These are phyloP conservation scores for Zygoascus flipseniorum DNA, from an alignment of 805 yeast genomes.

Conservation along the genomic window DNA sequence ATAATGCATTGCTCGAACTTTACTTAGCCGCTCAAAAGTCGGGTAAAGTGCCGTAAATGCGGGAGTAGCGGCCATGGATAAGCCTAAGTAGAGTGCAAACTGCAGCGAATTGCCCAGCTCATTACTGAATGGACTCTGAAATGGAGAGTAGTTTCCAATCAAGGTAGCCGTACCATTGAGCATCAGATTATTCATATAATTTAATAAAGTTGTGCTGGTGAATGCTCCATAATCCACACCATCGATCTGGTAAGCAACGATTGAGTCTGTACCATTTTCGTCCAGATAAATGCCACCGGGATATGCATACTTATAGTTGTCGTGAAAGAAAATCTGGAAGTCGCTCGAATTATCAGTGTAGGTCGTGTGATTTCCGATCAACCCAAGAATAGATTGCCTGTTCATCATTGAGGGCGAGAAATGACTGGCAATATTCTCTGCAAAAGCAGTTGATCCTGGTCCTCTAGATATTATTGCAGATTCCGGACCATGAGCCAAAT, in stretches of 20 bases:
- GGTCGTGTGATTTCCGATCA: conserved; percentile 1
- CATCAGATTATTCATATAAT: conserved; percentile 23
- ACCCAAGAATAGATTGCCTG: conserved; percentile 1
- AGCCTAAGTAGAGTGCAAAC: conserved; percentile 28
- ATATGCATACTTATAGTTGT: conserved; percentile 18
- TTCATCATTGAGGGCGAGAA: conserved; percentile 2
- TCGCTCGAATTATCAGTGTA: conserved; percentile 17
- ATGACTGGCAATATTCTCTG: conserved; percentile 3
- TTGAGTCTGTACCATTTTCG: conserved; percentile 15
- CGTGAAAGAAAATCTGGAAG: conserved; percentile 15
- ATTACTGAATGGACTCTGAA: conserved; percentile 27
- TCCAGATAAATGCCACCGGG: conserved; percentile 29
- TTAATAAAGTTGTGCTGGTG: conserved; percentile 22
- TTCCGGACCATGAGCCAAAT: conserved; percentile 14
- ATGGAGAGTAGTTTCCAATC: conserved; percentile 26
- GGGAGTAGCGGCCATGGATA: conserved; percentile 30
- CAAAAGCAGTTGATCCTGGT: conserved; percentile 10
- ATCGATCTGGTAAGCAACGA: conserved; percentile 24
- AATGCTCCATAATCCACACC: conserved; percentile 16
- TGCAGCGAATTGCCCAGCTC: conserved; percentile 28
- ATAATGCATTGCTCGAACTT: conserved; percentile 30
- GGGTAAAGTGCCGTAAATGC: conserved; percentile 29
- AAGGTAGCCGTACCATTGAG: conserved; percentile 22
- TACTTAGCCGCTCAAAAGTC: conserved; percentile 27
- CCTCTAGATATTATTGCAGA: background rate